Conservation (phyloP, 75 land plant species). For the Cryptomeria japonica region DNA sequence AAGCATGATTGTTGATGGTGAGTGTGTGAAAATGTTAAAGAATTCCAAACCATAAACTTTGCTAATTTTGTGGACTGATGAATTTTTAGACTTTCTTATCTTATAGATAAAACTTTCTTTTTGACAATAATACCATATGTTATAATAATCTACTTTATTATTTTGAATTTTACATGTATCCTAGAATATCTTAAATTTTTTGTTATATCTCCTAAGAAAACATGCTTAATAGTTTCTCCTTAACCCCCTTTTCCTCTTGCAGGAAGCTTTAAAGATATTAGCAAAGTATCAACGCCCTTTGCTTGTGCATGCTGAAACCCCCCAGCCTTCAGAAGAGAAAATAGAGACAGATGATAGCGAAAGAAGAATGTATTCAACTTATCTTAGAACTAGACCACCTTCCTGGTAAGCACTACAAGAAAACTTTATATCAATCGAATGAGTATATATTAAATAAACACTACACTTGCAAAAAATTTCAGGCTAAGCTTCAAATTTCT, state of each 20-base stretch:
- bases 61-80: background rate
- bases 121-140: background rate
- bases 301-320: constrained; percentile 91
- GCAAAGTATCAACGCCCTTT: constrained; percentile 86
- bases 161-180: background rate
- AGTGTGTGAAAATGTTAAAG: background rate
- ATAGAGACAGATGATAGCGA: constrained; percentile 14
- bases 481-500: too few species aligned
- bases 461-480: too few species aligned
- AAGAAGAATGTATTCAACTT: constrained; percentile 65
- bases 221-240: background rate
- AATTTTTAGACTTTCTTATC: background rate
- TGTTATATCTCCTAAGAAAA: background rate
- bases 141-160: too few species aligned
- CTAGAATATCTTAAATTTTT: background rate
- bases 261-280: constrained; percentile 72
- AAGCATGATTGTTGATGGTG: background rate
- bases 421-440: too few species aligned
- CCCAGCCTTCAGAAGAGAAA: constrained; percentile 28
- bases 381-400: constrained; percentile 81
- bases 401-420: constrained; percentile 52
- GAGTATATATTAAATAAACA: too few species aligned
- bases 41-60: background rate
- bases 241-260: constrained; percentile 1
- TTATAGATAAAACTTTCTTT: background rate